phyloP scores from a whole-genome alignment of 2,329 filamentous ascomycete genomes.

The Hypoxylon sp. region DNA sequence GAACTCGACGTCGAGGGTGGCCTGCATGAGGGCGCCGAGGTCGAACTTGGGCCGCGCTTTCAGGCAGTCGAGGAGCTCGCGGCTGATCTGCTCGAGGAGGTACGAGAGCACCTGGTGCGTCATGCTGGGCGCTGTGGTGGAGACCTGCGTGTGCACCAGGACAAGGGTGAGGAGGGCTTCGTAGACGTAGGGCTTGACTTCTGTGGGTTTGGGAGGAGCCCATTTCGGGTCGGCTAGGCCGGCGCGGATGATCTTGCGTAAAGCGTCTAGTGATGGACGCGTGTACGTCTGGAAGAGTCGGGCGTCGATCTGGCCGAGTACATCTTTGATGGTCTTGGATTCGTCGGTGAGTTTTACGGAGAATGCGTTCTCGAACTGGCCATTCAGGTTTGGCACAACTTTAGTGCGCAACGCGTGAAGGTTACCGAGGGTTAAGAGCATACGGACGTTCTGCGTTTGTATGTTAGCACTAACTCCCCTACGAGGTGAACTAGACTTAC shows the following conservation, averaged over 20 bases:
- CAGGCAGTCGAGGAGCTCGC: slow-evolving; percentile 87
- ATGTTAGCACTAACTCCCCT: slow-evolving; percentile 48
- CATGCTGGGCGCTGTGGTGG: slow-evolving; percentile 81
- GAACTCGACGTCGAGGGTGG: slow-evolving; percentile 97
- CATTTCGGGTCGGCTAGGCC: slow-evolving; percentile 82
- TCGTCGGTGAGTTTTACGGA: slow-evolving; percentile 95
- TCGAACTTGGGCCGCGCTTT: slow-evolving; percentile 75
- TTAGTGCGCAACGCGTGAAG: slow-evolving; percentile 85
- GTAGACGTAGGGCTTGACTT: slow-evolving; percentile 92
- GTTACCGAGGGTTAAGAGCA: slow-evolving; percentile 94
- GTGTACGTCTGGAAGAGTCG: slow-evolving; percentile 95
- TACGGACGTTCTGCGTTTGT: slow-evolving; percentile 80
- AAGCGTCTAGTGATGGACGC: slow-evolving; percentile 77
- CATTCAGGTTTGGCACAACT: slow-evolving; percentile 88
- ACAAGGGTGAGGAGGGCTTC: slow-evolving; percentile 87
- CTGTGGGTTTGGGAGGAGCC: slow-evolving; percentile 78
- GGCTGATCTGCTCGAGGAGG: slow-evolving; percentile 85
- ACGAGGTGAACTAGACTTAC: slow-evolving; percentile 58
- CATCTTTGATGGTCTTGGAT: slow-evolving; percentile 90
- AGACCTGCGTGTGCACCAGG: slow-evolving; percentile 90
- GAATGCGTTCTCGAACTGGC: slow-evolving; percentile 94
- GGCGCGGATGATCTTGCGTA: slow-evolving; percentile 78
- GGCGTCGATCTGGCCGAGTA: slow-evolving; percentile 89
- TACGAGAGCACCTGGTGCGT: slow-evolving; percentile 87
- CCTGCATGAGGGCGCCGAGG: slow-evolving; percentile 91